A percentile compares a stretch with the other conserved stretches of the same genome.
Evolutionary conservation across 164 flowering plant species (phyloP).

Genomic region (Umbilicus rupestris): DNA sequence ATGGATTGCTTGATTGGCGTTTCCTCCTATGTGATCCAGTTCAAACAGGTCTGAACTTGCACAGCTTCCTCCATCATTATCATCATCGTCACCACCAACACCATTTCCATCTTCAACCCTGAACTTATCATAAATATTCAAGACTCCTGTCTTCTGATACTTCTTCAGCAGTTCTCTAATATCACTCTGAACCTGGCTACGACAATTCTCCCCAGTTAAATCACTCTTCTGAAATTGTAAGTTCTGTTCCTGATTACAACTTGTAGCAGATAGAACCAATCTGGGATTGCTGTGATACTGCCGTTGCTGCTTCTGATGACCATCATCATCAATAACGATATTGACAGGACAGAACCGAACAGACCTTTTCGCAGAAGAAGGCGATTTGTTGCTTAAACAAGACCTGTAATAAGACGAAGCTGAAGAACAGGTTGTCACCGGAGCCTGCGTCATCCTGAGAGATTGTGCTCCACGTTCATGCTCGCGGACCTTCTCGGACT

Average conservation of each 20-base stretch:
- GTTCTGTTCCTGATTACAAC: background rate
- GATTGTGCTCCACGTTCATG: no score
- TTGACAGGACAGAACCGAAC: slow-evolving; percentile 66
- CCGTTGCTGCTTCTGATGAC: no score
- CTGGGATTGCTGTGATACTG: background rate
- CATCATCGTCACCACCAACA: slow-evolving; percentile 36
- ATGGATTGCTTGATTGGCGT: slow-evolving; percentile 59
- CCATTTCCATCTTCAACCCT: slow-evolving; percentile 10
- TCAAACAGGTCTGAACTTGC: slow-evolving; percentile 95
- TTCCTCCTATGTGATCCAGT: slow-evolving; percentile 56
- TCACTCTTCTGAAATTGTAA: background rate
- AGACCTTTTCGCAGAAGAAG: no score
- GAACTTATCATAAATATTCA: slow-evolving; percentile 19
- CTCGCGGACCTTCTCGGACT: slow-evolving; percentile 23
- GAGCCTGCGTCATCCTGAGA: slow-evolving; percentile 21
- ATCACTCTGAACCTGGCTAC: slow-evolving; percentile 11
- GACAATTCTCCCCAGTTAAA: slow-evolving; percentile 14
- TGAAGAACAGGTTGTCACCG: slow-evolving; percentile 56
- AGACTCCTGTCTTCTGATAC: slow-evolving; percentile 16
- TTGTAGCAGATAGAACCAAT: background rate
- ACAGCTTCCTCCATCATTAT: slow-evolving; percentile 68
- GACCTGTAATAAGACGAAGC: slow-evolving; percentile 78
- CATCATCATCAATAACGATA: slow-evolving; percentile 52
- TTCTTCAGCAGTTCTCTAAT: slow-evolving; percentile 8
- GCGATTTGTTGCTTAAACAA: slow-evolving; percentile 69